Evolutionary conservation across 2,329 filamentous ascomycete genomes (phyloP).

Genomic region (Calonectria fujianensis): DNA sequence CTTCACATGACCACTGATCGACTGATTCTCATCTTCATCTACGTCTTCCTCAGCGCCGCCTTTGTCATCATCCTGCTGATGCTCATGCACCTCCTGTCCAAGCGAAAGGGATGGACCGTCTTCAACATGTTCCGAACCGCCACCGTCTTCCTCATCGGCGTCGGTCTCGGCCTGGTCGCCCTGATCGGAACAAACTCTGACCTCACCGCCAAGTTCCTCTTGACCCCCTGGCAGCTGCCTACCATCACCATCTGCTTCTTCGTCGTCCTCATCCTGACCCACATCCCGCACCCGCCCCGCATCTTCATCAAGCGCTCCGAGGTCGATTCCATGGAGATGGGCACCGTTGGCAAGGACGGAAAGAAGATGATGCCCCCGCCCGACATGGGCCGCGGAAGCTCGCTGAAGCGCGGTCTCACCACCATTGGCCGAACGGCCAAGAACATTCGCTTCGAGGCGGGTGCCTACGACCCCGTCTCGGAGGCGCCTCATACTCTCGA

Average conservation of each 20-base stretch:
- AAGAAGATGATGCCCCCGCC: neutral
- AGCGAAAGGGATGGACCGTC: conserved; percentile 32
- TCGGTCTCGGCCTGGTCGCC: conserved; percentile 31
- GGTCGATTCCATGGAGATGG: conserved; percentile 22
- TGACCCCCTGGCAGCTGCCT: conserved; percentile 36
- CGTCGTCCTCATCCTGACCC: conserved; percentile 52
- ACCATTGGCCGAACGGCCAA: conserved; percentile 26
- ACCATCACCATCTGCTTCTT: conserved; percentile 35
- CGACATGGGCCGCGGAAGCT: neutral
- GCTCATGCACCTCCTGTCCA: conserved; percentile 37
- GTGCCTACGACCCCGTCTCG: conserved; percentile 33
- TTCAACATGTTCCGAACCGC: conserved; percentile 38
- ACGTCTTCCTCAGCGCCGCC: conserved; percentile 33
- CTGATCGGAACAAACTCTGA: conserved; percentile 29
- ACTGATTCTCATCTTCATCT: conserved; percentile 36
- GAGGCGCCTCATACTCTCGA: conserved; percentile 15
- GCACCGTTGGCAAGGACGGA: neutral
- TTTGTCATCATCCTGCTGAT: conserved; percentile 37
- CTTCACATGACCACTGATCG: conserved; percentile 11
- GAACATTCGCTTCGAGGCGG: conserved; percentile 37
- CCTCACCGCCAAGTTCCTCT: conserved; percentile 19
- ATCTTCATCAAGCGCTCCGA: conserved; percentile 35
- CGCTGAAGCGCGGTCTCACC: conserved; percentile 28
- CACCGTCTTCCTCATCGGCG: conserved; percentile 31
- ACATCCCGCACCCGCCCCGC: conserved; percentile 53